These are phyloP conservation scores for Canavalia gladiata DNA, from an alignment of 306 rosid species.

Conservation along the genomic window DNA sequence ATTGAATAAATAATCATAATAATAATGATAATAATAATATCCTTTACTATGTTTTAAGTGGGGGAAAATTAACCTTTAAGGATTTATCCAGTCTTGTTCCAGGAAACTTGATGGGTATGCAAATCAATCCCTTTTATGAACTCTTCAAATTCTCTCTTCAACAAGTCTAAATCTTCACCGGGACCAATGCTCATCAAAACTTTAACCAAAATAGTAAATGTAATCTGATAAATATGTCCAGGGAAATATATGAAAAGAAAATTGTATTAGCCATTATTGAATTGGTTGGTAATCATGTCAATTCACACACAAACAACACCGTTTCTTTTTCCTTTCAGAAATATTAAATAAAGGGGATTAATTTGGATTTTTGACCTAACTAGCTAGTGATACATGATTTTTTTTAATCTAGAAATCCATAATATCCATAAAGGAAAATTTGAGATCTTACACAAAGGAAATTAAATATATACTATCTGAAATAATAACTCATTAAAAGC, in stretches of 20 bases:
- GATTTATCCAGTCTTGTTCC: conserved; percentile 88
- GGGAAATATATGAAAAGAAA: neutral
- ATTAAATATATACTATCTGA: too few relatives aligned
- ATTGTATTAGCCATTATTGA: neutral
- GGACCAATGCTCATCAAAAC: conserved; percentile 81
- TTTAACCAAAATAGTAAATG: conserved; percentile 78
- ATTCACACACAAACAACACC: neutral
- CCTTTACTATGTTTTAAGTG: neutral
- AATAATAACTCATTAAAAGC: too few relatives aligned
- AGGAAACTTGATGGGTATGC: conserved; percentile 89
- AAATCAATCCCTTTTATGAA: conserved; percentile 86
- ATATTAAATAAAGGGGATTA: neutral
- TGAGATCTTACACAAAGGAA: too few relatives aligned
- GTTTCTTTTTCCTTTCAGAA: neutral
- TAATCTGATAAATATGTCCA: conserved; percentile 62
- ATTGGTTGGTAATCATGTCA: conserved; percentile 9
- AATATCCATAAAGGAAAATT: too few relatives aligned
- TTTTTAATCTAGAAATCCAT: neutral
- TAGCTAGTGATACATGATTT: neutral
- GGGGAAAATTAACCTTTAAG: conserved; percentile 61
- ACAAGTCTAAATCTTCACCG: conserved; percentile 72
- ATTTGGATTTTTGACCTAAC: neutral
- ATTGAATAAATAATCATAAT: too few relatives aligned
- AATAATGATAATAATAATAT: too few relatives aligned
- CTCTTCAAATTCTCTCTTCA: conserved; percentile 82